Evolutionary conservation across 2,329 filamentous ascomycete genomes (phyloP).

Genomic region (Teratosphaeria gauchensis): DNA sequence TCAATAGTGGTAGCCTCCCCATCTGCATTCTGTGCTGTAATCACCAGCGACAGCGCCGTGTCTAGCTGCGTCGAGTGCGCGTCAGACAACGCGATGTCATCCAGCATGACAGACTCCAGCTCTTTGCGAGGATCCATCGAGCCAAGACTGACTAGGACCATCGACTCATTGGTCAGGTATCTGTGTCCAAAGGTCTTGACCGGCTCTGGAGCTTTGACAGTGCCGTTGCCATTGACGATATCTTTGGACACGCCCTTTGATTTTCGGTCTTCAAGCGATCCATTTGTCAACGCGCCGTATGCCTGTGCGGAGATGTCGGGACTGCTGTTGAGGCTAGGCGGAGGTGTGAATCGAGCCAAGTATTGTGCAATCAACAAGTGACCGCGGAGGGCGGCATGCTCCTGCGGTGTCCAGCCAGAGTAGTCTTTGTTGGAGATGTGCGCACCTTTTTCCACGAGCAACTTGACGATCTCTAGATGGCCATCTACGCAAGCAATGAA

Average conservation of each 20-base stretch:
- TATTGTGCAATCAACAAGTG: constrained; percentile 71
- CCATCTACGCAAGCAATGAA: constrained; percentile 90
- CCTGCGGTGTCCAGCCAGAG: constrained; percentile 88
- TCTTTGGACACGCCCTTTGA: constrained; percentile 28
- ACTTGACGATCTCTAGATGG: constrained; percentile 61
- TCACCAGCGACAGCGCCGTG: constrained; percentile 82
- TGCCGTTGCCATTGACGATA: constrained; percentile 7
- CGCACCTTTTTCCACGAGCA: constrained; percentile 69
- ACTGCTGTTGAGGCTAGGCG: constrained; percentile 22
- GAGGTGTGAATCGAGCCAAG: constrained; percentile 49
- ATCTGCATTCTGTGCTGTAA: constrained; percentile 73
- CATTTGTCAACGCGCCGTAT: constrained; percentile 13
- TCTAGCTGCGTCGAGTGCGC: constrained; percentile 91
- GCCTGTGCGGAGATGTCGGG: constrained; percentile 12
- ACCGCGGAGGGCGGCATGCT: constrained; percentile 83
- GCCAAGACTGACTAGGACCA: constrained; percentile 85
- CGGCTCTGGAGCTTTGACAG: constrained; percentile 52
- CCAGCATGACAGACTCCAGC: constrained; percentile 70
- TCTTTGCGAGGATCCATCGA: constrained; percentile 83
- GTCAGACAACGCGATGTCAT: constrained; percentile 75
- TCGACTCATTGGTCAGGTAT: constrained; percentile 78
- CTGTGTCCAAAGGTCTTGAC: constrained; percentile 94
- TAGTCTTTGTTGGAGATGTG: constrained; percentile 66
- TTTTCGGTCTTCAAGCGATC: constrained; percentile 44
- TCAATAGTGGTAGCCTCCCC: constrained; percentile 87